Conservation (phyloP, 371 early-diverging fungal genomes). For the Mortierella sp. region DNA sequence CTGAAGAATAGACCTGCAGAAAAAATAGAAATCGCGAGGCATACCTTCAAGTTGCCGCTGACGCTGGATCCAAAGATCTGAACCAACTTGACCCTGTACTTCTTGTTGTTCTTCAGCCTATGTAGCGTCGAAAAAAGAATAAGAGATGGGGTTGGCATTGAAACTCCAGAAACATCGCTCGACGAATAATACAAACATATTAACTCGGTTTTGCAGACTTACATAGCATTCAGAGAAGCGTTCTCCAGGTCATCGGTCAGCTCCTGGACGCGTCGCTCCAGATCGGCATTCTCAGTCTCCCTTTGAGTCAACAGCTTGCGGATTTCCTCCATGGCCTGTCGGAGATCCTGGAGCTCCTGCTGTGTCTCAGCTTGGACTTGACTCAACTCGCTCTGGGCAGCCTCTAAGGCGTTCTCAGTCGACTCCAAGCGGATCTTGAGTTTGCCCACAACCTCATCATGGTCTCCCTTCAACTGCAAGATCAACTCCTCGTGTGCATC, state of each 20-base stretch:
- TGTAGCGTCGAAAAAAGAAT: background rate
- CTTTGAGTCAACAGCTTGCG: conserved; percentile 27
- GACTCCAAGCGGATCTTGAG: conserved; percentile 16
- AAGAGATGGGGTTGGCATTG: background rate
- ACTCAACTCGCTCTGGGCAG: conserved; percentile 24
- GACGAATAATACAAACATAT: background rate
- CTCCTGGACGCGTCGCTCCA: conserved; percentile 41
- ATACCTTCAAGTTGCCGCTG: conserved; percentile 40
- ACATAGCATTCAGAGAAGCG: conserved; percentile 36
- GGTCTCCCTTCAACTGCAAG: conserved; percentile 5
- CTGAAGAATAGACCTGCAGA: background rate
- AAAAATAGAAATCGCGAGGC: background rate
- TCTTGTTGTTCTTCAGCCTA: conserved; percentile 50
- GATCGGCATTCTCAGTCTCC: conserved; percentile 36
- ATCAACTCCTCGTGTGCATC: conserved; percentile 34
- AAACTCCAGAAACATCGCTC: background rate
- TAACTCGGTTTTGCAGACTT: conserved; percentile 3
- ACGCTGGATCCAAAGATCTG: conserved; percentile 54
- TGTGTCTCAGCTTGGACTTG: conserved; percentile 23
- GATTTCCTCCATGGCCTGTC: conserved; percentile 42
- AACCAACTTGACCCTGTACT: conserved; percentile 43
- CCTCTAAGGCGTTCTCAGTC: conserved; percentile 4
- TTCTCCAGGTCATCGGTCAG: conserved; percentile 39
- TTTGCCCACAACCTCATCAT: conserved; percentile 9
- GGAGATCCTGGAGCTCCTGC: conserved; percentile 24